Evolutionary conservation across 148 eudicot species (phyloP).

Genomic region (Rhododendron henanense): DNA sequence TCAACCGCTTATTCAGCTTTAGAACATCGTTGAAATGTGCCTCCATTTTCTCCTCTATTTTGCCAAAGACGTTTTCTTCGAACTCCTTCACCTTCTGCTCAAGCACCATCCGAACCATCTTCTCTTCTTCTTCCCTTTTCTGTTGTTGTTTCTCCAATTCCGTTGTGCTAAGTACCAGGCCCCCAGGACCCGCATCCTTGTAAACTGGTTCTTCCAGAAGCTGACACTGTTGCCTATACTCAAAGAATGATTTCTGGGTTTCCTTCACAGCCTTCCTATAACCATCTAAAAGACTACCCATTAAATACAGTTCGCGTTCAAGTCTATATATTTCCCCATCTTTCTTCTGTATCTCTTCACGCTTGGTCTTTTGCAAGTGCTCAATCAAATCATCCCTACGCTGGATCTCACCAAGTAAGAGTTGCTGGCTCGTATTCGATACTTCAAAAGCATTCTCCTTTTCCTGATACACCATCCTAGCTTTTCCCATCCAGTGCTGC

Average conservation of each 20-base stretch:
- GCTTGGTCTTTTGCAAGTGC: constrained; percentile 36
- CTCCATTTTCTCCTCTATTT: constrained; percentile 28
- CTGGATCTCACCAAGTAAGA: constrained; percentile 29
- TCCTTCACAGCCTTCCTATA: constrained; percentile 71
- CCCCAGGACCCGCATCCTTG: constrained; percentile 83
- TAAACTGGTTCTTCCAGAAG: constrained; percentile 69
- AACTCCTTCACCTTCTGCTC: constrained; percentile 24
- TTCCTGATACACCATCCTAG: constrained; percentile 34
- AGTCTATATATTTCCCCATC: constrained; percentile 47
- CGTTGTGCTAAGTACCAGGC: constrained; percentile 56
- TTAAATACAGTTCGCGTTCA: constrained; percentile 65
- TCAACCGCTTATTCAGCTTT: constrained; percentile 33
- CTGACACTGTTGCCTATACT: constrained; percentile 43
- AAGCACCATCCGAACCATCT: constrained; percentile 21
- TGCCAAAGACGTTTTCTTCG: constrained; percentile 15
- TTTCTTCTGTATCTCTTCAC: constrained; percentile 48
- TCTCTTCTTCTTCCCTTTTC: constrained; percentile 58
- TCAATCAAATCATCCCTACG: constrained; percentile 38
- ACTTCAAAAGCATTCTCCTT: constrained; percentile 32
- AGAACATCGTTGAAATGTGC: constrained; percentile 22
- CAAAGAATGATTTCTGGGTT: constrained; percentile 45
- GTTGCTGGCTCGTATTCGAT: constrained; percentile 36
- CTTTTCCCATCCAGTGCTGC: constrained; percentile 37
- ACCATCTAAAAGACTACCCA: constrained; percentile 64
- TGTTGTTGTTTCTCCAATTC: constrained; percentile 58